Base-by-base conservation (phyloP, 345 rosid species). In the Citrus glauca region DNA sequence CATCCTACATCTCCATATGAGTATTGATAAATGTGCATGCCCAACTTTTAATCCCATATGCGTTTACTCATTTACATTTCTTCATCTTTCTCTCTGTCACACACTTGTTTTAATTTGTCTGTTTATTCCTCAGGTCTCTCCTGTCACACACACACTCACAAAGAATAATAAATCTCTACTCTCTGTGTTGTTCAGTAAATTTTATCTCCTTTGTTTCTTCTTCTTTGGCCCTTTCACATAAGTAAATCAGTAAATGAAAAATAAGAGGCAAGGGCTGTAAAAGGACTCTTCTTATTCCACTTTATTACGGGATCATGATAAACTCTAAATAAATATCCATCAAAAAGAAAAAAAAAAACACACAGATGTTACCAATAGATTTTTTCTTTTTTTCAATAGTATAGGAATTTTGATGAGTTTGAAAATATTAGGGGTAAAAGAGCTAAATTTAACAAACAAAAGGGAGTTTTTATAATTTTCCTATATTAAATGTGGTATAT, bases 21-120 rank as follows among this genome's bases (percentile, higher is more conserved):
- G 77, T 80, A 76, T 88, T 66, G 84, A 82, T 79, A 50, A 74
- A 77, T 38, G 85, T 83, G 88, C 13, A 40, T 2, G 13, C 90
- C 75, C 61, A 16, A 32, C 20, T 6, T 30, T 64, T 64, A 32
- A 32, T 64, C 24, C 24, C 38, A 17, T 53, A 5, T 16, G 57
- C 22, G 55, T 25, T 71, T 76, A 17, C 42, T 30, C 62, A 48
- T 17, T 48, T 68, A 7, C 17, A 9, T 60, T 42, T 28, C 42
- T 28, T 61, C n/a, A 61, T 72, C 65, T n/a, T 33, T 32, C 76
- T 45, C 53, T 40, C 55, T 16, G 11, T 24, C 66, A 11, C 66
- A 10, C 66, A 5, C 20, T 17, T 20, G 27, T 45, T 73, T 45
- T 20, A 9, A 6, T 17, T 27, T 16, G 24, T 38, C 7, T 70